Evolutionary conservation across 2,329 filamentous ascomycete species (phyloP).

Genomic region (Ophiocordyceps camponoti-rufipedis): DNA sequence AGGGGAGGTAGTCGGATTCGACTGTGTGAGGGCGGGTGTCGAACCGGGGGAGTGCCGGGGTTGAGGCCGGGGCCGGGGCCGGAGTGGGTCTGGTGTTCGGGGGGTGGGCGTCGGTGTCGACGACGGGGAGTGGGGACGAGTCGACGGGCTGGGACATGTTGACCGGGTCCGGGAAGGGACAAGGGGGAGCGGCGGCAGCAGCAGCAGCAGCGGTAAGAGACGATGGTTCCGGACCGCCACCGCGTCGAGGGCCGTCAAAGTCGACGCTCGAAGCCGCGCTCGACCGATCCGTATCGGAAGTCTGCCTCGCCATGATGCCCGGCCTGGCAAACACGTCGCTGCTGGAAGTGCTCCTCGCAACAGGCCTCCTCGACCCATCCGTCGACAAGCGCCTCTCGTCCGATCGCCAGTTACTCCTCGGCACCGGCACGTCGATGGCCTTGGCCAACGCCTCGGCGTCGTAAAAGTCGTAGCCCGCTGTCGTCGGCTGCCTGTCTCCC

Average conservation of each 20-base stretch:
- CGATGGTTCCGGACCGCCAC: not conserved
- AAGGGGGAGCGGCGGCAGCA: too few species aligned
- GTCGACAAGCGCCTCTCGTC: not conserved
- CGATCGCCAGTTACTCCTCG: conserved; percentile 12
- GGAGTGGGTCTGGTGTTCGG: not conserved
- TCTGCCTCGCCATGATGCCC: conserved; percentile 9
- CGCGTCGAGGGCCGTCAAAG: conserved; percentile 17
- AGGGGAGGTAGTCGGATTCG: conserved; percentile 40
- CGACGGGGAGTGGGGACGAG: conserved; percentile 10
- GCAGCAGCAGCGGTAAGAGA: too few species aligned
- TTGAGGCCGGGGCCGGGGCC: not conserved
- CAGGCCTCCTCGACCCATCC: conserved; percentile 13
- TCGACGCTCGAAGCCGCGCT: conserved; percentile 17
- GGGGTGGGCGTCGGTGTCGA: conserved; percentile 3
- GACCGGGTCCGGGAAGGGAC: not conserved
- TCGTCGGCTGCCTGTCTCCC: conserved; percentile 15
- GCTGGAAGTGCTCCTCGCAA: conserved; percentile 3
- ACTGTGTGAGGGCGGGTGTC: conserved; percentile 24
- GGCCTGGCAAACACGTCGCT: conserved; percentile 9
- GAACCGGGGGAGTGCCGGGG: conserved; percentile 5
- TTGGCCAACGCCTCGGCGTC: conserved; percentile 34
- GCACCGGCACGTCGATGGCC: conserved; percentile 32
- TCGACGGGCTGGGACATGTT: not conserved
- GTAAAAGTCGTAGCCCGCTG: conserved; percentile 49
- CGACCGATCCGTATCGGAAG: conserved; percentile 9